These are phyloP conservation scores for Ogataea populi-albae DNA, from an alignment of 805 yeast species.

Conservation along the genomic window DNA sequence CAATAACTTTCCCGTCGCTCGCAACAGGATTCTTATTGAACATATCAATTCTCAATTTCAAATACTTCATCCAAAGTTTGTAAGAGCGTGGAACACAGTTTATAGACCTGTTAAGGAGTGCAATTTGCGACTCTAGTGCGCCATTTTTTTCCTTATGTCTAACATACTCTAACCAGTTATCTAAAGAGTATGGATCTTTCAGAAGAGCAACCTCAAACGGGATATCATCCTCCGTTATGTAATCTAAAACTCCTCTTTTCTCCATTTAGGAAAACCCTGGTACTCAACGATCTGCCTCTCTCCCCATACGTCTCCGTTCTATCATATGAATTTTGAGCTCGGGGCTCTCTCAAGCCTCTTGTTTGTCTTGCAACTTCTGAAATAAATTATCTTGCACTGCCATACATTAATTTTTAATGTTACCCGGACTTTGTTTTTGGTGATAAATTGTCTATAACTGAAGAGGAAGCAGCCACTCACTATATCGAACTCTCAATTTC, in stretches of 20 bases:
- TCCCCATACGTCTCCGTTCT: no score
- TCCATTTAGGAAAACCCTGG: conserved; percentile 4
- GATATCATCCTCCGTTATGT: conserved; percentile 29
- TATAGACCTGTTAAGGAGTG: conserved; percentile 53
- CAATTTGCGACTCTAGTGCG: conserved; percentile 36
- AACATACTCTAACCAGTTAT: conserved; percentile 47
- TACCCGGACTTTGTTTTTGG: conserved; percentile 6
- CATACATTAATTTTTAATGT: no score
- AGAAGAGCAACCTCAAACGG: conserved; percentile 36
- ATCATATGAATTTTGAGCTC: no score
- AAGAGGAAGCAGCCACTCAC: conserved; percentile 5
- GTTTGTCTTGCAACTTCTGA: background rate
- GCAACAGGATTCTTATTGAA: conserved; percentile 4
- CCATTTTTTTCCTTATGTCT: conserved; percentile 28
- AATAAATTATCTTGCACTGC: no score
- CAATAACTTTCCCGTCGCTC: conserved; percentile 8
- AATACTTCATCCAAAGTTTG: conserved; percentile 53
- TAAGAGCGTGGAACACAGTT: conserved; percentile 41
- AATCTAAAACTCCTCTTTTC: conserved; percentile 5
- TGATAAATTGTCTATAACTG: background rate
- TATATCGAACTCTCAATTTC: background rate
- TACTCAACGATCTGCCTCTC: no score
- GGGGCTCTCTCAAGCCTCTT: no score
- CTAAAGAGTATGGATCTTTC: conserved; percentile 33
- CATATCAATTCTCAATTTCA: conserved; percentile 37